Percentiles rank a stretch among this genome's conserved stretches.
These are phyloP conservation scores for Coemansia javaensis DNA, from an alignment of 192 early-diverging fungal genomes.

Conservation along the genomic window DNA sequence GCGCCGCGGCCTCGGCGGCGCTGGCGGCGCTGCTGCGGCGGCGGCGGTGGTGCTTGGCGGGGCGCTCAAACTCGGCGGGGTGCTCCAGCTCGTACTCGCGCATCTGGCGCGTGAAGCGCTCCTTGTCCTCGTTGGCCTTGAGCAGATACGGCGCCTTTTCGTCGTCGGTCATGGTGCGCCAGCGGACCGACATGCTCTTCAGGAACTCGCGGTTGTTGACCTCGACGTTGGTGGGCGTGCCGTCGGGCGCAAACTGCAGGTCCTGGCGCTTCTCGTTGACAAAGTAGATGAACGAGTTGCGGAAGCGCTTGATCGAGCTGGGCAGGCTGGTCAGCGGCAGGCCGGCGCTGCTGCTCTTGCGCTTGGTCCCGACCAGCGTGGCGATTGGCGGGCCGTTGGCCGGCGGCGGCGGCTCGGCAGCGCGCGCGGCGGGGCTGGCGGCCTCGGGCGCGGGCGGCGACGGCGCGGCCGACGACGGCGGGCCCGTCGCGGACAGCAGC, in stretches of 20 bases:
- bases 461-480: no score
- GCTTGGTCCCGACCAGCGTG: conserved; percentile 39
- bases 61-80: conserved; percentile 21
- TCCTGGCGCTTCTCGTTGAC: conserved; percentile 35
- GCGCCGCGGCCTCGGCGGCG: conserved; percentile 3
- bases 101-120: conserved; percentile 39
- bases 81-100: conserved; percentile 38
- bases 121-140: conserved; percentile 40
- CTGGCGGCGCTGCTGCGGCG: conserved; percentile 26
- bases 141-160: conserved; percentile 33
- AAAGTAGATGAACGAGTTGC: conserved; percentile 51
- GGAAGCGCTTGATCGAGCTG: conserved; percentile 42
- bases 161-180: conserved; percentile 35
- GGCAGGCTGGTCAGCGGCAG: conserved; percentile 39
- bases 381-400: conserved; percentile 25
- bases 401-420: no score
- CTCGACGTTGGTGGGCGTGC: conserved; percentile 20
- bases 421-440: no score
- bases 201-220: conserved; percentile 45
- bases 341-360: conserved; percentile 40
- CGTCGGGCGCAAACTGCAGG: conserved; percentile 8
- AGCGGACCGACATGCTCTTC: conserved; percentile 41
- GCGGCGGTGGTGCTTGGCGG: conserved; percentile 12
- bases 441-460: no score
- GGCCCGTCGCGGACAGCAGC: no score